phyloP scores from a whole-genome alignment of 257 asterid genomes.

The Ballota nigra region DNA sequence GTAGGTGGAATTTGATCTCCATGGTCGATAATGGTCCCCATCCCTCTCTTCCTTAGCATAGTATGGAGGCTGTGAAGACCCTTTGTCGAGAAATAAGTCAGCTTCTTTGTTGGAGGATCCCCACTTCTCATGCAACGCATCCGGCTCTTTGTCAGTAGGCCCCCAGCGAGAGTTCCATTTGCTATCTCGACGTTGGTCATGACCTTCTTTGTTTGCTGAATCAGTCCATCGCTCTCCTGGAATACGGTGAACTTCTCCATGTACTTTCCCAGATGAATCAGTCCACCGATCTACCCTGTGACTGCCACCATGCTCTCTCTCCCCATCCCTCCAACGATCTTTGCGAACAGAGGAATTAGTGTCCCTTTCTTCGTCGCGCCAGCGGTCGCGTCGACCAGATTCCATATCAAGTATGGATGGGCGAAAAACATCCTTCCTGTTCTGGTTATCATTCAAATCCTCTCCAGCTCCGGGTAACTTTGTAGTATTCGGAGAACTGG shows the following conservation, averaged over 20 bases:
- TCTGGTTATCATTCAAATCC: constrained; percentile 47
- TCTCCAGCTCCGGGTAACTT: constrained; percentile 57
- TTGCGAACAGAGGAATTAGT: constrained; percentile 64
- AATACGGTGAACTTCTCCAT: constrained; percentile 43
- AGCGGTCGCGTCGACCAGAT: constrained; percentile 73
- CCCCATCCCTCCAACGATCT: constrained; percentile 96
- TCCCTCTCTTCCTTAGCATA: constrained; percentile 82
- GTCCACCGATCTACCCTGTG: constrained; percentile 71
- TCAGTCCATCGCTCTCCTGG: constrained; percentile 67
- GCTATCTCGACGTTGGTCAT: constrained; percentile 47
- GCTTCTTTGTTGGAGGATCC: constrained; percentile 57
- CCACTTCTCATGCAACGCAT: constrained; percentile 59
- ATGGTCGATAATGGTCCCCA: constrained; percentile 73
- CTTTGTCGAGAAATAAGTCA: constrained; percentile 58
- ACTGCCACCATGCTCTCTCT: constrained; percentile 54
- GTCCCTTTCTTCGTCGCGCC: constrained; percentile 99
- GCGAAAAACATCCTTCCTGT: constrained; percentile 78
- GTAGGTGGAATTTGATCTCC: constrained; percentile 72
- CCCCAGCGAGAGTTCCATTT: constrained; percentile 99
- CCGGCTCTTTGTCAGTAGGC: constrained; percentile 23
- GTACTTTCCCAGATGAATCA: constrained; percentile 66
- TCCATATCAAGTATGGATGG: constrained; percentile 84
- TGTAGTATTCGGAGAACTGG: not conserved
- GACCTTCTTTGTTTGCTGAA: constrained; percentile 32
- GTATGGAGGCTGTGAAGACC: constrained; percentile 32